These are phyloP conservation scores for Naganishia kalamii DNA, from an alignment of 768 basidiomycete species.

Conservation along the genomic window DNA sequence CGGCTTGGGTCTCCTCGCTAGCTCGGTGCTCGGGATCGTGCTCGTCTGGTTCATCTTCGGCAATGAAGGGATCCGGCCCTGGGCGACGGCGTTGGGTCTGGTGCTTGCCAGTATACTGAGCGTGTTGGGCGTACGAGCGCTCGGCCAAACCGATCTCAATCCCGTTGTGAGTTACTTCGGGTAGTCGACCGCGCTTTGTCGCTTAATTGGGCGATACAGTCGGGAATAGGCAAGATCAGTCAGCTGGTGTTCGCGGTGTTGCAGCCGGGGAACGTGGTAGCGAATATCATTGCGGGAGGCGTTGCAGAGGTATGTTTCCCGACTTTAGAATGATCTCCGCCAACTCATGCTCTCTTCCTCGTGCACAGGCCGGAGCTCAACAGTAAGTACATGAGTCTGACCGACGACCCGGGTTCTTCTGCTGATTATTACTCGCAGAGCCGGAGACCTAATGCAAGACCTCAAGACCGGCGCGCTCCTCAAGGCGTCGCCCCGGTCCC, in stretches of 20 bases:
- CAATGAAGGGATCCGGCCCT: constrained; percentile 81
- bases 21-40: constrained; percentile 63
- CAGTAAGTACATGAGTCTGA: constrained; percentile 55
- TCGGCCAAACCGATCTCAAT: constrained; percentile 87
- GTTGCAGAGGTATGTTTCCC: constrained; percentile 58
- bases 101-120: constrained; percentile 74
- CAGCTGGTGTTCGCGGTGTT: constrained; percentile 91
- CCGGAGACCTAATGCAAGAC: constrained; percentile 98
- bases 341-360: neutral
- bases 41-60: constrained; percentile 88
- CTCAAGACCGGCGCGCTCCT: constrained; percentile 94
- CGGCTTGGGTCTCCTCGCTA: constrained; percentile 57
- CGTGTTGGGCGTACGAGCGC: constrained; percentile 82
- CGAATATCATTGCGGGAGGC: constrained; percentile 93
- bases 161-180: constrained; percentile 33
- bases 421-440: constrained; percentile 50
- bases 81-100: constrained; percentile 85
- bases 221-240: constrained; percentile 88
- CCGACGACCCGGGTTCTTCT: neutral
- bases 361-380: constrained; percentile 69
- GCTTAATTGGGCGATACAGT: neutral
- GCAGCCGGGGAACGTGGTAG: constrained; percentile 91
- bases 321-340: constrained; percentile 22
- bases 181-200: neutral
- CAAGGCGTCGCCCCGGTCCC: constrained; percentile 81